Base-by-base conservation (phyloP, 805 yeast species). In the Saccharomycopsis fodiens region DNA sequence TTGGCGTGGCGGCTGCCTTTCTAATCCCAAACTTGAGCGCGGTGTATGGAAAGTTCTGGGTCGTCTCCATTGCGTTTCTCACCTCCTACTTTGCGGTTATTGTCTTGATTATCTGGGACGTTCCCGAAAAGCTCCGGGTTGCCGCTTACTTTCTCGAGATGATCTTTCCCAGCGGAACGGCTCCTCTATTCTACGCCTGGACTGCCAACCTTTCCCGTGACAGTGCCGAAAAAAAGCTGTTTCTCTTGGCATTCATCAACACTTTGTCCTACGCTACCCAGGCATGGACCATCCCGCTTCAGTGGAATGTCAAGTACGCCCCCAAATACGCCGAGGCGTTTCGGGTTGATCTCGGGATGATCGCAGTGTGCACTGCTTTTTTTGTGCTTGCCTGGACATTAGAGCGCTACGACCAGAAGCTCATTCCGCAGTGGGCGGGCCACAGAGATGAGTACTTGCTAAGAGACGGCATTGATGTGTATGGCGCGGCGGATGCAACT, bases 21-120 rank as follows among this genome's bases (percentile, higher is more conserved):
- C 52, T 66, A 41, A 77, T 81, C 3, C 82, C 77, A 59, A 53
- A 73, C 17, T 66, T 72, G 3, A 65, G 73, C 15, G 67, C 73
- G 25, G 62, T 85, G 48, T 77, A 76, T 72, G 72, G 68, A 34
- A 78, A 81, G 3, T 27, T 30, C 12, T 35, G 27, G 6, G 20
- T 39, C 31, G 70, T 77, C 43, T 52, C 69, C 3, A 59, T 72
- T 17, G 72, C 84, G 0, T 81, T 74, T 54, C 60, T 69, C 0
- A 67, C 76, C 54, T 77, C 77, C 54, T 59, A 76, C 25, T 59
- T 67, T 3, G 79, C 79, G 15, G 73, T 73, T 50, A 62, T 70
- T 8, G 63, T 78, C 36, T 60, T 78, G 44, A 76, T 80, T 2
- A 72, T 68, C 7, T 78, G 83, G 82, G 41, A 70, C 39, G 73